These are phyloP conservation scores for Saururus chinensis DNA, from an alignment of 164 flowering plant genomes.

Conservation along the genomic window DNA sequence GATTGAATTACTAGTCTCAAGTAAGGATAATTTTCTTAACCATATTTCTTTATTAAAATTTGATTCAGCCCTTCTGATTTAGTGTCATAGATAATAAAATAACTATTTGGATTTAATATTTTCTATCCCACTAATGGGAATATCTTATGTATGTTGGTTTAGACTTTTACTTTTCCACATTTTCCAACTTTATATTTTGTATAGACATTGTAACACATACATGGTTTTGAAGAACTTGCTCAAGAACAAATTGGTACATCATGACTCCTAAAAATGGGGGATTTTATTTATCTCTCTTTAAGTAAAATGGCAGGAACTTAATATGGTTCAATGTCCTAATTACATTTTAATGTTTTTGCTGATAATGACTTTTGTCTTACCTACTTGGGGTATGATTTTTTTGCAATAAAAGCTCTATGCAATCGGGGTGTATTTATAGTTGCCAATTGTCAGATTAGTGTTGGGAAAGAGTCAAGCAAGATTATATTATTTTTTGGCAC, in stretches of 20 bases:
- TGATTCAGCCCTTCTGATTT: neutral
- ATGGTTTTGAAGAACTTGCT: conserved; percentile 92
- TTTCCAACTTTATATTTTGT: neutral
- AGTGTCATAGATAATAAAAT: neutral
- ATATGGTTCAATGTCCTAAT: neutral
- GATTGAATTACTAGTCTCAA: conserved; percentile 79
- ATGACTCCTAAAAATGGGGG: conserved; percentile 85
- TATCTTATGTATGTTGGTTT: neutral
- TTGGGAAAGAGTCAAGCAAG: conserved; percentile 88
- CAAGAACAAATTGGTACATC: conserved; percentile 81
- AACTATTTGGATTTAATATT: too few species aligned
- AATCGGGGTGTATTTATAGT: conserved; percentile 73
- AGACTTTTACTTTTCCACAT: neutral
- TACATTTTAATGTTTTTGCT: conserved; percentile 15
- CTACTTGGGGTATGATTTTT: conserved; percentile 94
- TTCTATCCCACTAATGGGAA: too few species aligned
- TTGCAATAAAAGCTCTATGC: conserved; percentile 79
- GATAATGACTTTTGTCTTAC: conserved; percentile 94
- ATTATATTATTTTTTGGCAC: too few species aligned
- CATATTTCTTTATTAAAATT: neutral
- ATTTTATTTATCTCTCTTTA: conserved; percentile 5
- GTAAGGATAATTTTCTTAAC: conserved; percentile 21
- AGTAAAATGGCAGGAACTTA: neutral
- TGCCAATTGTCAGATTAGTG: conserved; percentile 88
- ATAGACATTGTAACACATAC: conserved; percentile 90